These are phyloP conservation scores for Przewalskia tangutica DNA, from an alignment of 257 asterid genomes.

Conservation along the genomic window DNA sequence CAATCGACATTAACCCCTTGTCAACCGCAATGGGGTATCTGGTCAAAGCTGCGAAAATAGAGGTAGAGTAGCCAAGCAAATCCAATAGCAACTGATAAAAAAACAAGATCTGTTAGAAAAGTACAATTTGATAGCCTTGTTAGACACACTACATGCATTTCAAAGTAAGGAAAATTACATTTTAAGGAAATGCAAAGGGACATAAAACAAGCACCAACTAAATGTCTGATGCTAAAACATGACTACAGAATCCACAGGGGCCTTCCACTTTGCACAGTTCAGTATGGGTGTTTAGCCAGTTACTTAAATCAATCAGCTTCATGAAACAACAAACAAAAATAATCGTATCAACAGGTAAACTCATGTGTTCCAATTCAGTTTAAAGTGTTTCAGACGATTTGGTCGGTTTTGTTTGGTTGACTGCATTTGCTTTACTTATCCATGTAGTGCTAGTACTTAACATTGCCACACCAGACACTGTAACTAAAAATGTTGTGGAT, in stretches of 20 bases:
- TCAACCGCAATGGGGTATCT: slow-evolving; percentile 40
- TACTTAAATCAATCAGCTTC: not conserved
- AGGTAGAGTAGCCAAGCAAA: slow-evolving; percentile 62
- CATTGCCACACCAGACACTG: not conserved
- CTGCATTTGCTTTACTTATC: not conserved
- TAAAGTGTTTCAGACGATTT: not conserved
- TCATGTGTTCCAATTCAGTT: not conserved
- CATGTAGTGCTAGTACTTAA: not conserved
- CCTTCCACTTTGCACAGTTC: not conserved
- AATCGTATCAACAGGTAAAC: not conserved
- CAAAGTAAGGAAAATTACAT: not conserved
- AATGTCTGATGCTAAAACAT: not conserved
- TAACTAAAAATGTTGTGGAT: not conserved
- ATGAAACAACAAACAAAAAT: not conserved
- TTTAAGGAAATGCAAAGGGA: not conserved
- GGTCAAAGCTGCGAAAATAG: slow-evolving; percentile 60
- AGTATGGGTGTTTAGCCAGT: not conserved
- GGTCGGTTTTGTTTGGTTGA: not conserved
- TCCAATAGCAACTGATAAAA: slow-evolving; percentile 68
- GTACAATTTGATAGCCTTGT: not conserved
- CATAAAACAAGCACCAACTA: not conserved
- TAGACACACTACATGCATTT: not conserved
- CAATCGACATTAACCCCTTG: slow-evolving; percentile 37
- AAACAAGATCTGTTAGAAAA: slow-evolving; percentile 16
- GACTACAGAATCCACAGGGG: not conserved